phyloP scores from a whole-genome alignment of 2,329 filamentous ascomycete species.

The Colletotrichum viniferum region DNA sequence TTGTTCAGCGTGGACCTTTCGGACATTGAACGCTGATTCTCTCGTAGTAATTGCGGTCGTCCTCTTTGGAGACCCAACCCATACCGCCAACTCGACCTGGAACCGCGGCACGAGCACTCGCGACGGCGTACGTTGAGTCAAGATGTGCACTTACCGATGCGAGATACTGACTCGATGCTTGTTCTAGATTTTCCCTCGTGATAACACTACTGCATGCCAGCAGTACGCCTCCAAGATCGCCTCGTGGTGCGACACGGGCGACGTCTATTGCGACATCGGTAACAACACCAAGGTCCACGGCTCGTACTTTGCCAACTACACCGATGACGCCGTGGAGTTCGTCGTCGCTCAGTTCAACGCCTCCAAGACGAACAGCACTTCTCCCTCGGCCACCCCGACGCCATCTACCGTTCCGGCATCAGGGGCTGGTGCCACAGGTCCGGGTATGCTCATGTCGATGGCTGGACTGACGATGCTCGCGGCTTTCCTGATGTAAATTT shows the following conservation, averaged over 20 bases:
- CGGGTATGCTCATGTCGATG: not conserved
- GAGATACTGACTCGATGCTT: not conserved
- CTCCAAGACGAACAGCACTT: not conserved
- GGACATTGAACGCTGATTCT: not conserved
- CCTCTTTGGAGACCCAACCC: conserved; percentile 46
- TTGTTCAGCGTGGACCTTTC: not conserved
- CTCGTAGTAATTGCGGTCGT: conserved; percentile 43
- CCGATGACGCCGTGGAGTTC: conserved; percentile 36
- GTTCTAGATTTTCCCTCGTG: conserved; percentile 39
- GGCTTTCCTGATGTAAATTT: not conserved
- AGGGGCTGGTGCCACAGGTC: not conserved
- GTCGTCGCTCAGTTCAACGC: conserved; percentile 37
- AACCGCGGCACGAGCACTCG: conserved; percentile 39
- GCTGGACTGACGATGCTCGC: not conserved
- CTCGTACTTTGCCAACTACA: conserved; percentile 40
- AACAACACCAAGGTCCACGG: conserved; percentile 32
- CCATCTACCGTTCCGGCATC: not conserved
- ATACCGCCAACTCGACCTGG: conserved; percentile 39
- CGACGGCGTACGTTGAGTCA: conserved; percentile 38
- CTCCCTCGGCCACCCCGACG: not conserved
- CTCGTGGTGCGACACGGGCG: conserved; percentile 47
- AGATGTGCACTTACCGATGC: not conserved
- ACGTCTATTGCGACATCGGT: conserved; percentile 44
- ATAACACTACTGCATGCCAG: conserved; percentile 37
- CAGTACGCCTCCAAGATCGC: conserved; percentile 37